Conservation (phyloP, 257 asterid genomes). For the Sherardia arvensis region DNA sequence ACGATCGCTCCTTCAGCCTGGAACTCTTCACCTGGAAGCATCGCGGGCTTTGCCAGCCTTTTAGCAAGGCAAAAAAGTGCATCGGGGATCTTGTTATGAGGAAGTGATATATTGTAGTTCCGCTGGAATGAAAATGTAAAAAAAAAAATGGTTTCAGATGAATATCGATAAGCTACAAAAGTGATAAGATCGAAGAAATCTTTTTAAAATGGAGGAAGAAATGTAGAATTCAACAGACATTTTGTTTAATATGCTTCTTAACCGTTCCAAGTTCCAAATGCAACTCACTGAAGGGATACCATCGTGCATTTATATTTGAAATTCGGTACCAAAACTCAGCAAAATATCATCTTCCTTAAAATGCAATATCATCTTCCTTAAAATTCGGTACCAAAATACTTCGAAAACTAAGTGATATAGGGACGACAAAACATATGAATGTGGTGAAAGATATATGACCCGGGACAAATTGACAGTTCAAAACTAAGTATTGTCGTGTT, state of each 20-base stretch:
- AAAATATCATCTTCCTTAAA: background rate
- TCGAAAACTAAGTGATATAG: background rate
- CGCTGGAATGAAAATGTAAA: slow-evolving; percentile 37
- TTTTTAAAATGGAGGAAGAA: background rate
- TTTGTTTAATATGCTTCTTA: background rate
- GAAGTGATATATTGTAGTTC: slow-evolving; percentile 66
- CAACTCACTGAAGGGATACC: background rate
- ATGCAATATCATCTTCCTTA: background rate
- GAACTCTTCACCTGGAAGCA: slow-evolving; percentile 64
- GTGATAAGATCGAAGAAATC: slow-evolving; percentile 4
- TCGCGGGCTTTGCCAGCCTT: slow-evolving; percentile 73
- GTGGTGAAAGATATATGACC: no score
- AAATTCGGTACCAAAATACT: background rate
- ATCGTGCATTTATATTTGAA: no score
- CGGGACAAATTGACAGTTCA: background rate
- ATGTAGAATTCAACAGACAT: background rate
- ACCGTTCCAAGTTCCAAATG: background rate
- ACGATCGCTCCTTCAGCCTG: slow-evolving; percentile 95
- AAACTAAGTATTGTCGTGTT: background rate
- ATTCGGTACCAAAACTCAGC: background rate
- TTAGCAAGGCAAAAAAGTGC: slow-evolving; percentile 59
- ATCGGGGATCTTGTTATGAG: slow-evolving; percentile 79
- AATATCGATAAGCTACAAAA: no score
- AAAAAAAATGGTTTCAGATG: no score
- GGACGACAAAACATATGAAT: background rate